phyloP scores from a whole-genome alignment of 371 early-diverging fungal genomes.

The Lichtheimia hyalospora region DNA sequence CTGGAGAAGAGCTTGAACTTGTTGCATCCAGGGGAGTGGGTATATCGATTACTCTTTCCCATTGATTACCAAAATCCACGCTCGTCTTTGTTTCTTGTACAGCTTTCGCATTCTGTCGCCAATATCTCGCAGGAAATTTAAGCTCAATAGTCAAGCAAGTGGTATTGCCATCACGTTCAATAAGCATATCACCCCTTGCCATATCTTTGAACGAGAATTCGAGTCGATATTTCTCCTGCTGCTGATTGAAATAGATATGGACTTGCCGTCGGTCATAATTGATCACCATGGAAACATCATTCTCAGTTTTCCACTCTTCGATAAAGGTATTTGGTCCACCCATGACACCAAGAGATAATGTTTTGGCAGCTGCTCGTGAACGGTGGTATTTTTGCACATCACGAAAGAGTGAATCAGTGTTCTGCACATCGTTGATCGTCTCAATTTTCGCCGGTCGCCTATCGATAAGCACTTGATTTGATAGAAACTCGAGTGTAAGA shows the following conservation, averaged over 20 bases:
- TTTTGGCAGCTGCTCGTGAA: not conserved
- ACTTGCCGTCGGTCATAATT: conserved; percentile 27
- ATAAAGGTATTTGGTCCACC: conserved; percentile 16
- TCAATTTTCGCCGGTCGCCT: conserved; percentile 12
- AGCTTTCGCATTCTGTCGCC: conserved; percentile 15
- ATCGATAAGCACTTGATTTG: conserved; percentile 13
- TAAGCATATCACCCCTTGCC: conserved; percentile 16
- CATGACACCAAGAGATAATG: conserved; percentile 17
- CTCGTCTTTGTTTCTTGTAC: not conserved
- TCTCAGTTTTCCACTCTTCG: conserved; percentile 14
- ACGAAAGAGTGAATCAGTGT: not conserved
- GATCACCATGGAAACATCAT: conserved; percentile 11
- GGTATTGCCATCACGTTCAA: conserved; percentile 17
- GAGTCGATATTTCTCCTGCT: conserved; percentile 25
- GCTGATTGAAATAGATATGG: conserved; percentile 28
- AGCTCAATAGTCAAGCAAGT: conserved; percentile 32
- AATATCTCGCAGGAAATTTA: conserved; percentile 29
- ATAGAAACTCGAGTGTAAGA: conserved; percentile 4
- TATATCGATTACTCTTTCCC: conserved; percentile 32
- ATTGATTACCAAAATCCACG: not conserved
- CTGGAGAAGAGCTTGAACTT: not conserved
- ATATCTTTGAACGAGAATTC: conserved; percentile 36
- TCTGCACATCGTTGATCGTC: conserved; percentile 1
- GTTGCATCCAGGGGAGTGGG: conserved; percentile 8
- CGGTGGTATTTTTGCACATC: not conserved